Evolutionary conservation across 176 grass and related monocot species (phyloP), one percentile per base, ranked within the genome.

Genomic region (Saccharum spontaneum): DNA sequence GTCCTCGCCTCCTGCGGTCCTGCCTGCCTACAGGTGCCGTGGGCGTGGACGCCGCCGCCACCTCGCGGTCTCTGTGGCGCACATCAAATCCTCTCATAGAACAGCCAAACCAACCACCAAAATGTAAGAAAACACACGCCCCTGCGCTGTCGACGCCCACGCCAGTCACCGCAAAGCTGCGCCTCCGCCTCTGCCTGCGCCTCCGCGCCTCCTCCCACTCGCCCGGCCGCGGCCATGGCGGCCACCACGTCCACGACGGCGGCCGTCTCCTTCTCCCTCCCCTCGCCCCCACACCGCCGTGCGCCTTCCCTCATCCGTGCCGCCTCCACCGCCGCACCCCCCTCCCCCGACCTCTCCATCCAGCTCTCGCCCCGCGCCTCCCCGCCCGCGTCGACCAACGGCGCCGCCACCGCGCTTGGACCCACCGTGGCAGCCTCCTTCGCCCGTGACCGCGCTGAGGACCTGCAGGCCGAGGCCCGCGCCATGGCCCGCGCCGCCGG

Each of bases 401-500:
- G 66, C 45, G 11, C 79, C 18, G 46, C 50, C 2, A 13, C 74
- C 18, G 31, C 48, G 2, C 28, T 31, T 4, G 48, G 74, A 1
- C 68, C 76, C 4, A 82, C 87, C 61, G 59, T 81, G 26, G 64
- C 85, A 4, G 17, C 84, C 3, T 67, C 79, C 55, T 75, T 83
- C 13, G 62, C 86, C n/a, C 83, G 85, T 13, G 83, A 86, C 67
- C 96, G 93, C 46, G 87, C 93, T 7, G 81, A 86, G 85, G 93
- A 95, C 63, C 86, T 98, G 82, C 93, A 98, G 73, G 91, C 93
- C 14, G 93, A 98, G 89, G 83, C 89, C 24, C 91, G 93, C 18
- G 96, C 96, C 80, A 87, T 98, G 93, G 59, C 86, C 4, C 91
- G 96, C 7, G 96, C 96, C 33, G 96, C 61, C 43, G 82, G 61